A percentile compares a stretch with the other conserved stretches of the same genome.
Evolutionary conservation across 2,329 filamentous ascomycete species (phyloP).

Genomic region (Pseudocercospora pini-densiflorae): DNA sequence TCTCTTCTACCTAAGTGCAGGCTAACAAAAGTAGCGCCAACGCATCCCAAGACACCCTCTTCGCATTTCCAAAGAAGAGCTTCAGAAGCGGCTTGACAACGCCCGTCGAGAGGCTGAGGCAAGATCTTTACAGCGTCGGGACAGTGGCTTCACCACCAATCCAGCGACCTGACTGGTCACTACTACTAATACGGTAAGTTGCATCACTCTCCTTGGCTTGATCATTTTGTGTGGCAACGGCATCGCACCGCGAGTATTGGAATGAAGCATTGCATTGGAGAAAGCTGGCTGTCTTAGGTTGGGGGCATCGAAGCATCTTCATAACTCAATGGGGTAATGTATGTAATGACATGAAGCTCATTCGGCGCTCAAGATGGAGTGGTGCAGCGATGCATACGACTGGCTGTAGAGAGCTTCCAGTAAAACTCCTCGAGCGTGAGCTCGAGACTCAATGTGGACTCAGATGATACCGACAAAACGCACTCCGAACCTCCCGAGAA

Average conservation of each 20-base stretch:
- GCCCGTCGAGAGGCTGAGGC: slow-evolving; percentile 15
- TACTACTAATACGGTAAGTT: not conserved
- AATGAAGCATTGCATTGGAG: not conserved
- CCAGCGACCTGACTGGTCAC: not conserved
- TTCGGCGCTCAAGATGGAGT: not conserved
- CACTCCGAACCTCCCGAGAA: too few relatives aligned
- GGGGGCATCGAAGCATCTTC: not conserved
- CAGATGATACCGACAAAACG: too few relatives aligned
- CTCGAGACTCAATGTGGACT: too few relatives aligned
- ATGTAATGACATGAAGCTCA: not conserved
- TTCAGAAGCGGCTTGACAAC: slow-evolving; percentile 14
- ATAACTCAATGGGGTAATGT: slow-evolving; percentile 3
- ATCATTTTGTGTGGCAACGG: not conserved
- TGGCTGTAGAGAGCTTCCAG: too few relatives aligned
- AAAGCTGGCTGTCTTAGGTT: not conserved
- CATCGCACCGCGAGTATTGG: not conserved
- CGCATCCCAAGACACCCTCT: slow-evolving; percentile 10
- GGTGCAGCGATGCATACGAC: too few relatives aligned
- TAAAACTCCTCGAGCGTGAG: too few relatives aligned
- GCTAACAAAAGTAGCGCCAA: slow-evolving; percentile 10
- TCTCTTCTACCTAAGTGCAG: not conserved
- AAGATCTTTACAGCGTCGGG: not conserved
- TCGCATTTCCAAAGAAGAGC: slow-evolving; percentile 21
- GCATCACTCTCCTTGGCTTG: not conserved
- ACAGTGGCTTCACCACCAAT: not conserved